A percentile compares a stretch with the other conserved stretches of the same genome.
These are phyloP conservation scores for Echria macrotheca DNA, from an alignment of 495 filamentous ascomycete species.

Conservation along the genomic window DNA sequence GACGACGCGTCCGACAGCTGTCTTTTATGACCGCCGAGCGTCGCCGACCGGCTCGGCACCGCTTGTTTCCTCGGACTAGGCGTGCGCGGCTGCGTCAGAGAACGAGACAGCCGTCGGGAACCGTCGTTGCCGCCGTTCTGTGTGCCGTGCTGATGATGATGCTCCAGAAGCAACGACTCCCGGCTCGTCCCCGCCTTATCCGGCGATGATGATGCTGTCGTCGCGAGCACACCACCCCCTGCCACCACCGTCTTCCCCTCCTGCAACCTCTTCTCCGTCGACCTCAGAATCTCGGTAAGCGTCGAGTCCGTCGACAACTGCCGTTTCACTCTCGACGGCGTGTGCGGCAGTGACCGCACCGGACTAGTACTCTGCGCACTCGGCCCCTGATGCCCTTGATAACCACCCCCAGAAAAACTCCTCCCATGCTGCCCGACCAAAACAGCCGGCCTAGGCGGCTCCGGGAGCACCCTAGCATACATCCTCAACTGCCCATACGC, in stretches of 20 bases:
- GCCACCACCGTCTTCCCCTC: conserved; percentile 19
- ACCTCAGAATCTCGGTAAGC: conserved; percentile 36
- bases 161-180: conserved; percentile 4
- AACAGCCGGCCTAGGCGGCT: conserved; percentile 17
- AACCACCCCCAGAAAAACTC: too few species aligned
- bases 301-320: conserved; percentile 35
- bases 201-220: too few species aligned
- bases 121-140: not conserved
- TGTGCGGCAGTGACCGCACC: conserved; percentile 15
- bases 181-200: conserved; percentile 2
- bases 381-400: too few species aligned
- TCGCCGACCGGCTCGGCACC: not conserved
- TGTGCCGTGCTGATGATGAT: not conserved
- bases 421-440: too few species aligned
- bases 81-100: conserved; percentile 13
- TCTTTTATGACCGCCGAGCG: conserved; percentile 17
- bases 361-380: conserved; percentile 4
- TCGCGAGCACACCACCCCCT: not conserved
- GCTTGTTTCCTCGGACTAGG: conserved; percentile 16
- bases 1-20: conserved; percentile 29
- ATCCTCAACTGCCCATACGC: conserved; percentile 14
- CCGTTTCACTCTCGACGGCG: conserved; percentile 16
- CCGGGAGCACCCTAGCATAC: conserved; percentile 11
- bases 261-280: conserved; percentile 38
- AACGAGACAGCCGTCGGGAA: not conserved